Conservation (phyloP, 495 filamentous ascomycete genomes). For the Melanomma pulvis-pyrius region DNA sequence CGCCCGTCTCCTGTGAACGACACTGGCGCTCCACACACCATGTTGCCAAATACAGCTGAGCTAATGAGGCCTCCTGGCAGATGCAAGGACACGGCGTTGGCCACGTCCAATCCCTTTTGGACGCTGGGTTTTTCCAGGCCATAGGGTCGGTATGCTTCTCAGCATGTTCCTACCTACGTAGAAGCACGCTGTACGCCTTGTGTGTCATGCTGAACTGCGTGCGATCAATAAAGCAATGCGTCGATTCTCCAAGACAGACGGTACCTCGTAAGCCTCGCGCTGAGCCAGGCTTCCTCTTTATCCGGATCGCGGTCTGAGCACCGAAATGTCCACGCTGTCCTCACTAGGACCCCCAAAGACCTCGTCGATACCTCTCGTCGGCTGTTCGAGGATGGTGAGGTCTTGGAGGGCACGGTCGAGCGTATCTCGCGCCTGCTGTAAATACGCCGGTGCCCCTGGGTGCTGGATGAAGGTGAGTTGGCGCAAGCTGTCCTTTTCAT, state of each 20-base stretch:
- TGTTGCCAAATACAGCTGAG: no score
- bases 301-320: background rate
- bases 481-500: constrained; percentile 31
- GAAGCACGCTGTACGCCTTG: no score
- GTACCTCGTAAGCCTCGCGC: background rate
- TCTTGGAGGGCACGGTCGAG: constrained; percentile 1
- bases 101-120: no score
- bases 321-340: background rate
- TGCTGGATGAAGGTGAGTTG: constrained; percentile 8
- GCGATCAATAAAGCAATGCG: background rate
- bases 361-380: background rate
- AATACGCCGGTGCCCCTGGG: constrained; percentile 5
- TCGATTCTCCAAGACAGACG: background rate
- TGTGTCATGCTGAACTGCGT: background rate
- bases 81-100: no score
- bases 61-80: no score
- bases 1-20: no score
- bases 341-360: background rate
- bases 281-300: constrained; percentile 5
- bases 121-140: no score
- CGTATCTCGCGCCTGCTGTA: background rate
- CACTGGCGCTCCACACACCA: no score
- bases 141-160: no score
- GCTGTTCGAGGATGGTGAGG: background rate
- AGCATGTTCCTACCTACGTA: no score